Percentiles rank a stretch among this genome's conserved stretches.
Conservation (phyloP, 805 yeast genomes). For the Spathaspora passalidarum region DNA sequence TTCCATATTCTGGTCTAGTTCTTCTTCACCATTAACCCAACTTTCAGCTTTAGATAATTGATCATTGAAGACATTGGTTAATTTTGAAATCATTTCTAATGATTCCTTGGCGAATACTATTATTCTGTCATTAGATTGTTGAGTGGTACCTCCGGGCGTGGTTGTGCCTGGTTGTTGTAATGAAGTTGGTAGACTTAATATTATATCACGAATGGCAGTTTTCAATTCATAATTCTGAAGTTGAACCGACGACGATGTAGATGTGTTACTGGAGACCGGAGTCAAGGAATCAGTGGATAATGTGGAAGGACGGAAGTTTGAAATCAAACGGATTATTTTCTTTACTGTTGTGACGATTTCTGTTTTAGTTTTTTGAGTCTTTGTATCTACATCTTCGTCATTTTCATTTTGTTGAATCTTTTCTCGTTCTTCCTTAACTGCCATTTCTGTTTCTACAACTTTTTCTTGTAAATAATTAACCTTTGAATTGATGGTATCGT, state of each 20-base stretch:
- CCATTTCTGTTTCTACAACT: conserved; percentile 46
- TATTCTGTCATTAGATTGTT: conserved; percentile 57
- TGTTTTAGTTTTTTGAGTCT: conserved; percentile 51
- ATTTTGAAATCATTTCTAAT: conserved; percentile 77
- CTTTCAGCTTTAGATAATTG: conserved; percentile 81
- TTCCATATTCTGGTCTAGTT: conserved; percentile 8
- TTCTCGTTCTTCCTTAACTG: conserved; percentile 22
- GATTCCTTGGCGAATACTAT: conserved; percentile 85
- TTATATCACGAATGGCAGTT: conserved; percentile 72
- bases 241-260: background rate
- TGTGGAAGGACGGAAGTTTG: conserved; percentile 61
- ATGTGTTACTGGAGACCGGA: conserved; percentile 10
- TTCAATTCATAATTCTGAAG: conserved; percentile 36
- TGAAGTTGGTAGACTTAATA: conserved; percentile 64
- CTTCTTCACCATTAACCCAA: conserved; percentile 59
- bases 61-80: conserved; percentile 81
- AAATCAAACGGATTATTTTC: conserved; percentile 80
- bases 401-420: conserved; percentile 16
- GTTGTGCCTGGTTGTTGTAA: conserved; percentile 40
- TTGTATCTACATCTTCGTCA: conserved; percentile 11
- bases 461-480: conserved; percentile 58
- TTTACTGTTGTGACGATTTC: conserved; percentile 88
- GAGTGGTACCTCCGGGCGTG: conserved; percentile 10
- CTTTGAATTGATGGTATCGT: conserved; percentile 66
- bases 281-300: conserved; percentile 17